Evolutionary conservation across 176 grass and related monocot genomes (phyloP).

Genomic region (Oryza officinalis): DNA sequence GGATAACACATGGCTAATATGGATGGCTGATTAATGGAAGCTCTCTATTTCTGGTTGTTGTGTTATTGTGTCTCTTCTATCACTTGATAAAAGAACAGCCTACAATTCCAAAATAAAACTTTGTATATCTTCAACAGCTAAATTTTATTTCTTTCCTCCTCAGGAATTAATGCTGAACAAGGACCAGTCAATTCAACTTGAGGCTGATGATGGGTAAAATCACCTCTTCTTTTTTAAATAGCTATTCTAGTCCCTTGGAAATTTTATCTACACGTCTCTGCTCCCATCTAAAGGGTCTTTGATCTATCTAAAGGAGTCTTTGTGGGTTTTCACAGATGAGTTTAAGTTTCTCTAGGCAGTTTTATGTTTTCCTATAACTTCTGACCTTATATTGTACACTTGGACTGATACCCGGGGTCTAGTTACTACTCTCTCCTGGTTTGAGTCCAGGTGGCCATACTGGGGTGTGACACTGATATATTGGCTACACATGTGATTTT

Average conservation of each 20-base stretch:
- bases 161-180: slow-evolving; percentile 86
- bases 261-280: slow-evolving; percentile 2
- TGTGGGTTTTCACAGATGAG: background rate
- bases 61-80: background rate
- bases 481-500: slow-evolving; percentile 7
- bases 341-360: slow-evolving; percentile 19
- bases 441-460: background rate
- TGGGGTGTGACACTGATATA: background rate
- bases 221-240: slow-evolving; percentile 9
- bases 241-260: background rate
- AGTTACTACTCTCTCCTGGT: slow-evolving; percentile 17
- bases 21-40: background rate
- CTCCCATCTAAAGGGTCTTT: slow-evolving; percentile 18
- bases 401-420: background rate
- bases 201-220: slow-evolving; percentile 70
- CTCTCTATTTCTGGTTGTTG: background rate
- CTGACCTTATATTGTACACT: background rate
- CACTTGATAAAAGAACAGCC: slow-evolving; percentile 11
- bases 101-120: slow-evolving; percentile 8
- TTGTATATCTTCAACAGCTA: slow-evolving; percentile 5
- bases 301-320: background rate
- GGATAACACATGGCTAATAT: background rate
- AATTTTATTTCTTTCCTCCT: slow-evolving; percentile 38
- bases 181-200: slow-evolving; percentile 60
- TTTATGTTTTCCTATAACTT: slow-evolving; percentile 6